Evolutionary conservation across 225 moss, liverwort and hornwort genomes (phyloP).

Genomic region (Climacium dendroides): DNA sequence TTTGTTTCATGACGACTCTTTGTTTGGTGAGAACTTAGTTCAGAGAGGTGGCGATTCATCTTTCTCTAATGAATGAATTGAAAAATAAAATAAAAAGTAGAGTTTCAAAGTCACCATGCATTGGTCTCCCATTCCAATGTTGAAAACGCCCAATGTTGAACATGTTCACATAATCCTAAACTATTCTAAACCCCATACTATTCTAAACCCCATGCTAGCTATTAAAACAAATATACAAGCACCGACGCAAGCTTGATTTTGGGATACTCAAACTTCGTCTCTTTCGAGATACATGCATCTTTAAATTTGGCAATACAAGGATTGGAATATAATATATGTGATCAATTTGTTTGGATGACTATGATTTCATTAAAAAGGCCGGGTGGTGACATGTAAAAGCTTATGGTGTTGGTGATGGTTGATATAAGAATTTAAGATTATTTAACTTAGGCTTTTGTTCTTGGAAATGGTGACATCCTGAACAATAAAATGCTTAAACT

Average conservation of each 20-base stretch:
- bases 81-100: neutral
- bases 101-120: neutral
- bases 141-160: neutral
- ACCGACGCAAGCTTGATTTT: neutral
- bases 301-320: no score
- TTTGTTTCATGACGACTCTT: neutral
- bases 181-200: neutral
- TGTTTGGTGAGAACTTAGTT: neutral
- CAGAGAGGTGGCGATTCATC: neutral
- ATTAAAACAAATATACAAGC: no score
- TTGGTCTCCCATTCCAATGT: neutral
- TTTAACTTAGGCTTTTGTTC: neutral
- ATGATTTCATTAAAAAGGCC: neutral
- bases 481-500: neutral
- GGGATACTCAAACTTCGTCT: no score
- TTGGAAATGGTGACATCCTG: neutral
- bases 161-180: neutral
- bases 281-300: rapidly evolving
- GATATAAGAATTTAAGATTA: neutral
- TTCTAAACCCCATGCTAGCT: neutral
- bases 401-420: neutral
- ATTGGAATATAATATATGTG: no score
- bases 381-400: neutral
- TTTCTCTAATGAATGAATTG: neutral
- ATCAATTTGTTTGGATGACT: neutral